Evolutionary conservation across 257 asterid genomes (phyloP).

Genomic region (Hygrophila difformis): DNA sequence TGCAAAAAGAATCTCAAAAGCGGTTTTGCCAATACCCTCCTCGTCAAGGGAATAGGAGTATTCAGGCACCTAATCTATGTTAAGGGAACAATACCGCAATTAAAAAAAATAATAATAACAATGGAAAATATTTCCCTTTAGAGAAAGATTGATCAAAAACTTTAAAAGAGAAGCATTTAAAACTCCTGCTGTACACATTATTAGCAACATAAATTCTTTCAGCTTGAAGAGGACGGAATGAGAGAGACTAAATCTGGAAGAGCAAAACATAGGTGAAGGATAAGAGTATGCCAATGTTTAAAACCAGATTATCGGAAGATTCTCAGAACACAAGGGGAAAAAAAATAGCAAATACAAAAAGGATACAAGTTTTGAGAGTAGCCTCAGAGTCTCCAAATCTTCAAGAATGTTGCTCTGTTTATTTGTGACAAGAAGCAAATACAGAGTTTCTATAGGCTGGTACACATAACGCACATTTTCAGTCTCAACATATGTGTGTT

Average conservation of each 20-base stretch:
- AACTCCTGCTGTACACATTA: slow-evolving; percentile 2
- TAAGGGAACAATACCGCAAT: slow-evolving; percentile 19
- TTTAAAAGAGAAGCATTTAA: background rate
- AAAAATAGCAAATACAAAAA: slow-evolving; percentile 11
- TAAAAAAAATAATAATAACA: background rate
- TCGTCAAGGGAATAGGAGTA: slow-evolving; percentile 63
- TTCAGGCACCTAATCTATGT: slow-evolving; percentile 55
- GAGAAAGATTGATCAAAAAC: background rate
- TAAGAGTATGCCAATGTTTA: background rate
- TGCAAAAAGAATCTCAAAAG: slow-evolving; percentile 65
- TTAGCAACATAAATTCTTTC: background rate
- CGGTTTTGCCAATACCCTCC: slow-evolving; percentile 56
- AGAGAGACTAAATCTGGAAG: too few species aligned
- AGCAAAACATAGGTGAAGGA: background rate
- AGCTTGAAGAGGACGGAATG: too few species aligned
- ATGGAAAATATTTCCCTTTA: background rate
- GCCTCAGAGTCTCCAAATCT: slow-evolving; percentile 72
- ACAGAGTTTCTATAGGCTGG: slow-evolving; percentile 65
- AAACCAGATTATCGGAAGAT: background rate
- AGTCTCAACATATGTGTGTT: slow-evolving; percentile 68
- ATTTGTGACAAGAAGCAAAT: slow-evolving; percentile 66
- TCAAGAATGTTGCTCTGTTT: slow-evolving; percentile 82
- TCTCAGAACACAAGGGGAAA: background rate
- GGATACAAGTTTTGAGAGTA: slow-evolving; percentile 76
- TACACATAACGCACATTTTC: slow-evolving; percentile 76